Conservation (phyloP, 225 moss, liverwort and hornwort genomes). For the Climacium dendroides region DNA sequence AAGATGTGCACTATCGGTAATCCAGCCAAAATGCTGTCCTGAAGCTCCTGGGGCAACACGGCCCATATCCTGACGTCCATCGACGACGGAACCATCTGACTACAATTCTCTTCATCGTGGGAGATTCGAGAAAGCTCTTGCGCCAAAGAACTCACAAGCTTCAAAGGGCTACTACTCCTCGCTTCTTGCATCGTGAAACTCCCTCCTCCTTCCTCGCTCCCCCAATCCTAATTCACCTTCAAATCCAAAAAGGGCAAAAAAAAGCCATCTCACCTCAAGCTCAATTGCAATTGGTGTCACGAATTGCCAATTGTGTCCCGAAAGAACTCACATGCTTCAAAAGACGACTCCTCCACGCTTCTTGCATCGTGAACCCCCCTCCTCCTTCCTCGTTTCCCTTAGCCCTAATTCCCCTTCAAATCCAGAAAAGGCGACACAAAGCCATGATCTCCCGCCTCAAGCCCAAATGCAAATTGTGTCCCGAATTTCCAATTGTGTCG, state of each 20-base stretch:
- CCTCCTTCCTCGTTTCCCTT: not conserved
- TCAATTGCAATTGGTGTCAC: not conserved
- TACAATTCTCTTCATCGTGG: slow-evolving; percentile 3
- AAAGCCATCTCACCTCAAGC: not conserved
- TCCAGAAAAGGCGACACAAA: not conserved
- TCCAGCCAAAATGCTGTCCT: slow-evolving; percentile 14
- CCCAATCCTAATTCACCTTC: not conserved
- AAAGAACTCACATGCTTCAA: not conserved
- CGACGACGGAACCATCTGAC: not conserved
- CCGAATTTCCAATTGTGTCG: not conserved
- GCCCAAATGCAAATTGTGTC: not conserved
- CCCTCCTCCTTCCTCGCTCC: not conserved
- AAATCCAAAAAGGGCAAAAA: not conserved
- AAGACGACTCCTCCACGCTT: not conserved
- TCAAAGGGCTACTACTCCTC: slow-evolving; percentile 1
- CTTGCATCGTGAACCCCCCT: not conserved
- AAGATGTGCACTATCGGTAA: slow-evolving; percentile 19
- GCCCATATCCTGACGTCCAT: slow-evolving; percentile 34
- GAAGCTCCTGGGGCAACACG: slow-evolving; percentile 25
- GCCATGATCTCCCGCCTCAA: not conserved
- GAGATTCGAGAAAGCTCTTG: slow-evolving; percentile 2
- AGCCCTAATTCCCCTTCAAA: not conserved
- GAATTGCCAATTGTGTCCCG: not conserved
- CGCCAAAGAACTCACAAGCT: slow-evolving; percentile 6
- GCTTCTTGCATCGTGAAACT: slow-evolving; percentile 1